These are phyloP conservation scores for Kwoniella botswanensis DNA, from an alignment of 768 basidiomycete species.

Conservation along the genomic window DNA sequence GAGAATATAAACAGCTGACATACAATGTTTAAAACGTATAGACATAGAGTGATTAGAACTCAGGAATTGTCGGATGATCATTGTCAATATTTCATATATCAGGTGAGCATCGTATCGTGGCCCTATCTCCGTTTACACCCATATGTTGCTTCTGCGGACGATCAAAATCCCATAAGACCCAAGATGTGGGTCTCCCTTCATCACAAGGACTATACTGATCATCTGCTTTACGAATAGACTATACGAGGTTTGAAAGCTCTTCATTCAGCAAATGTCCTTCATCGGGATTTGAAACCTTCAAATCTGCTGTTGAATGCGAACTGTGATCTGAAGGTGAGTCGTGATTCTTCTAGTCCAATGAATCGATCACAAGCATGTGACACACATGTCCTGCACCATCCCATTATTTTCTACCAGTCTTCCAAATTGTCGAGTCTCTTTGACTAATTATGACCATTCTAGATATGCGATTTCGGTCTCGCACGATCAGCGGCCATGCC, in stretches of 20 bases:
- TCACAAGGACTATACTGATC: neutral
- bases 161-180: neutral
- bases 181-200: too few relatives aligned
- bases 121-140: too few relatives aligned
- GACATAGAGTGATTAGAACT: constrained; percentile 90
- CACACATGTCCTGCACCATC: constrained; percentile 7
- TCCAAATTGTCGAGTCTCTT: too few relatives aligned
- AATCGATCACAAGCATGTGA: too few relatives aligned
- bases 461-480: constrained; percentile 65
- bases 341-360: constrained; percentile 24
- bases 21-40: neutral
- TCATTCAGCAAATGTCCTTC: constrained; percentile 89
- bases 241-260: constrained; percentile 91
- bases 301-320: constrained; percentile 95
- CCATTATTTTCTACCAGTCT: too few relatives aligned
- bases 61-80: constrained; percentile 94
- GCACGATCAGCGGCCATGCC: constrained; percentile 61
- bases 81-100: constrained; percentile 96
- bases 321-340: constrained; percentile 85
- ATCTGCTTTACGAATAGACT: constrained; percentile 62
- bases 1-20: neutral
- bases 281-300: constrained; percentile 91
- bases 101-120: constrained; percentile 54
- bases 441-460: neutral
- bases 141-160: neutral